Base-by-base conservation (phyloP, 2,329 filamentous ascomycete species). In the Exophiala aquamarina region DNA sequence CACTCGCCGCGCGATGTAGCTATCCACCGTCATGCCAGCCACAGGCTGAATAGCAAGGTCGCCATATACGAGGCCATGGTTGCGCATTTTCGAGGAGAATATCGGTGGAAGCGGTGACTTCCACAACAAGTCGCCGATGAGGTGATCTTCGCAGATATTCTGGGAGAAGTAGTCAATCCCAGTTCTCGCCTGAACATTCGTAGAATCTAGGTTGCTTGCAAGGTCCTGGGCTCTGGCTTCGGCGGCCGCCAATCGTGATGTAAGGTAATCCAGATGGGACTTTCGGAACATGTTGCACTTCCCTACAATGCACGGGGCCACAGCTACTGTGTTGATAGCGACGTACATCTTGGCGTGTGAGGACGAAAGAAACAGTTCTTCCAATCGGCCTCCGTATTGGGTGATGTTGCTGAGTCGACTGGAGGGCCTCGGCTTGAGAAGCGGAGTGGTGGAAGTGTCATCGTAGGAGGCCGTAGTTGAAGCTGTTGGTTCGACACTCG, bases 281-380 rank as follows among this genome's bases (percentile, higher is more conserved):
- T 87, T 88, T 49, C 93, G 87, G 70, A 97, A 98, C 91, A 98
- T 97, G 71, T 94, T 97, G 61, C 89, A 95, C 72, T 98, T 98
- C 41, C 93, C 93, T 17, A 97, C 86, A 48, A 95, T 86, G 68
- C 93, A 98, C 7, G 94, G 93, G 0, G 93, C 93, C 42, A 97
- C 72, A 3, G 87, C 79, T 13, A 96, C 89, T 0, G 89, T 88
- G 69, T 97, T 97, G 77, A 98, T 98, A 52, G 92, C 93, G 7
- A 86, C 86, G 72, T 98, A 98, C 75, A 98, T 97, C 65, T 98
- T 98, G 59, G 90, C 89, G 66, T 98, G 93, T 0, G 89, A 83
- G 0, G 90, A 93, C 1, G 89, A 85, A 78, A 98, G 87, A 71
- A 97, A 98, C 68, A 92, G 82, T 64, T 98, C 93, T 64, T 98